Evolutionary conservation across 805 yeast species (phyloP).

Genomic region (Wickerhamiella spandovensis): DNA sequence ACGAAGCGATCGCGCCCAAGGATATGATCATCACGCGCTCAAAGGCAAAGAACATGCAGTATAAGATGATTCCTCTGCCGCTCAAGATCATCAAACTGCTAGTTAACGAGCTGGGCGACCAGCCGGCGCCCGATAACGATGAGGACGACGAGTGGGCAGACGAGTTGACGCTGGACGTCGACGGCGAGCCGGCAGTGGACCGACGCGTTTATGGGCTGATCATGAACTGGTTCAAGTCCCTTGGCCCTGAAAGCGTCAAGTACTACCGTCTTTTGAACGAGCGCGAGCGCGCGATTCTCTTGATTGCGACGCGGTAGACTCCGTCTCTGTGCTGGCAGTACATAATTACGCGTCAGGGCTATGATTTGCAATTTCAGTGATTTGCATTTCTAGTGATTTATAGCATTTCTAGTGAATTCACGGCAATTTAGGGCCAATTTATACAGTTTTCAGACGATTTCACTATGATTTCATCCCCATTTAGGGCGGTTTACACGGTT

Average conservation of each 20-base stretch:
- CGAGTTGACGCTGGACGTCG: constrained; percentile 16
- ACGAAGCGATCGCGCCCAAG: constrained; percentile 49
- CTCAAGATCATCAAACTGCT: constrained; percentile 62
- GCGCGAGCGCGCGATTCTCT: constrained; percentile 10
- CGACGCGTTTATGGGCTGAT: constrained; percentile 16
- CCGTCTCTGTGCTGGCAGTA: too few species aligned
- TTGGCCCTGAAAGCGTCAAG: constrained; percentile 10
- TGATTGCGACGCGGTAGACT: constrained; percentile 6
- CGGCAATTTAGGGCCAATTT: too few species aligned
- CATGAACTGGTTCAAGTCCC: constrained; percentile 18
- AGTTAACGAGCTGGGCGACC: constrained; percentile 46
- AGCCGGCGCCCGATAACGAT: constrained; percentile 35
- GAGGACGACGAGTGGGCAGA: constrained; percentile 32
- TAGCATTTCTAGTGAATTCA: too few species aligned
- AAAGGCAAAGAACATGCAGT: constrained; percentile 52
- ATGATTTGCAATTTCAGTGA: too few species aligned
- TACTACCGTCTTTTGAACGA: constrained; percentile 13
- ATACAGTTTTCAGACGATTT: too few species aligned
- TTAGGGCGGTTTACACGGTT: too few species aligned
- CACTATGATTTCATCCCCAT: too few species aligned
- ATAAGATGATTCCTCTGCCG: constrained; percentile 52
- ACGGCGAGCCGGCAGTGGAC: constrained; percentile 16
- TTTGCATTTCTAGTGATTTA: too few species aligned
- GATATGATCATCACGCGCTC: constrained; percentile 70
- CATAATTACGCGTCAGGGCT: too few species aligned